A percentile compares a stretch with the other conserved stretches of the same genome.
phyloP scores from a whole-genome alignment of 2,329 filamentous ascomycete species.

The Cladophialophora psammophila region DNA sequence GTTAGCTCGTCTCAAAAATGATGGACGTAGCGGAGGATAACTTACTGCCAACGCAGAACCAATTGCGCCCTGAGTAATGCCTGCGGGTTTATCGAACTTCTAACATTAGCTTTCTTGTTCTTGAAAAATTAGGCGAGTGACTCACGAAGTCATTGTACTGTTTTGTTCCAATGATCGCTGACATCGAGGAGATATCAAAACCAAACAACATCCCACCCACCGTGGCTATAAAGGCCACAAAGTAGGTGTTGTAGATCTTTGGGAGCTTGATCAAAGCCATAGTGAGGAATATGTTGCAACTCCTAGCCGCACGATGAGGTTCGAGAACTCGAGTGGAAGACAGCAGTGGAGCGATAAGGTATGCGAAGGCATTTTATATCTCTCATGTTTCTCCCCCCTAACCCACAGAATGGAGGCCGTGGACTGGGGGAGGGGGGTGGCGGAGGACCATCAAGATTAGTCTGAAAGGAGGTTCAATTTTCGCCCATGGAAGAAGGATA shows the following conservation, averaged over 20 bases:
- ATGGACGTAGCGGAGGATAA: neutral
- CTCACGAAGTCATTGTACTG: slow-evolving; percentile 56
- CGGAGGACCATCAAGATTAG: neutral
- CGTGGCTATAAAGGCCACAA: slow-evolving; percentile 61
- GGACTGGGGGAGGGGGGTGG: neutral
- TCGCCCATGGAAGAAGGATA: neutral
- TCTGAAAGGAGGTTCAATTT: neutral
- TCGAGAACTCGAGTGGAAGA: neutral
- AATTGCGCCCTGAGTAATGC: slow-evolving; percentile 58
- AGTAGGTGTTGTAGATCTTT: slow-evolving; percentile 63
- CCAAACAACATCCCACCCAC: slow-evolving; percentile 64
- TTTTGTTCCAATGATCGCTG: slow-evolving; percentile 58
- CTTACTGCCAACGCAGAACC: slow-evolving; percentile 55
- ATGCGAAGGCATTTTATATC: neutral
- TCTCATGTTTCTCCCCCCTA: neutral
- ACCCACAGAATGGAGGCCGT: neutral
- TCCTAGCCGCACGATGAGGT: slow-evolving; percentile 18
- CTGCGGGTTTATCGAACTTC: slow-evolving; percentile 58
- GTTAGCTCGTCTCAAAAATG: neutral
- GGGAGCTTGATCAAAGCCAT: slow-evolving; percentile 47
- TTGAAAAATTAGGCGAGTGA: neutral
- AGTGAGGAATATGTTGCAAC: slow-evolving; percentile 4
- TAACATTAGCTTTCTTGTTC: neutral
- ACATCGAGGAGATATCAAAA: slow-evolving; percentile 65
- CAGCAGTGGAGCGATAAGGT: neutral